Evolutionary conservation across 2,329 filamentous ascomycete genomes (phyloP).

Genomic region (Rhexocercosporidium sp.): DNA sequence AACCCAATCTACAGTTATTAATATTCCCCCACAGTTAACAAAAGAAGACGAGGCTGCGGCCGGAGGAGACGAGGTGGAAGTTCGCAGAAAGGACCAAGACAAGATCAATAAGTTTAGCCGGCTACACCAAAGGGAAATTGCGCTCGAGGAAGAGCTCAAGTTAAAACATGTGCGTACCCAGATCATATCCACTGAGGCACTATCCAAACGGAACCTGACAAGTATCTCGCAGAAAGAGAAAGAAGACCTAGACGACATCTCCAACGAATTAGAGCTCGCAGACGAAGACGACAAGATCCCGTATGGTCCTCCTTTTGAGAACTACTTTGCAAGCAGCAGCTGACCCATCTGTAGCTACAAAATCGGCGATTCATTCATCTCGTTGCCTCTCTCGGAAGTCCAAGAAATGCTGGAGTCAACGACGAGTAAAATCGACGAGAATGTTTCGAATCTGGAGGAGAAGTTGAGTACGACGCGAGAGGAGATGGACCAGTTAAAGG

Average conservation of each 20-base stretch:
- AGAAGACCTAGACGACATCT: constrained; percentile 94
- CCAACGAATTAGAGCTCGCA: constrained; percentile 87
- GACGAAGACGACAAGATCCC: constrained; percentile 94
- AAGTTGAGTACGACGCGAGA: constrained; percentile 76
- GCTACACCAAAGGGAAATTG: constrained; percentile 83
- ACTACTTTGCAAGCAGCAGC: not conserved
- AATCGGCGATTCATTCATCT: constrained; percentile 94
- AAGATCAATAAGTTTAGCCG: constrained; percentile 98
- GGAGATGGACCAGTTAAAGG: constrained; percentile 89
- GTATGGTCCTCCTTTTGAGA: constrained; percentile 52
- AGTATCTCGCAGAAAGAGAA: constrained; percentile 80
- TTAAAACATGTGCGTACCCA: constrained; percentile 70
- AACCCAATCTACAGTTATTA: constrained; percentile 25
- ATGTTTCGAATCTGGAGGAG: constrained; percentile 78
- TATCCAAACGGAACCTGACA: constrained; percentile 12
- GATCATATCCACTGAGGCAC: not conserved
- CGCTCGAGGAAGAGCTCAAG: constrained; percentile 80
- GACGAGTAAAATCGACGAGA: constrained; percentile 74
- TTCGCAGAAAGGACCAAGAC: constrained; percentile 95
- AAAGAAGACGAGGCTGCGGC: constrained; percentile 86
- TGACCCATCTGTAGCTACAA: constrained; percentile 73
- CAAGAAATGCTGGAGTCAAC: constrained; percentile 81
- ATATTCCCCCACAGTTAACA: constrained; percentile 63
- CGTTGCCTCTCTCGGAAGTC: constrained; percentile 81
- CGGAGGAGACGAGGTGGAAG: constrained; percentile 82